Evolutionary conservation across 2,329 filamentous ascomycete species (phyloP).

Genomic region (Eutypa lata): DNA sequence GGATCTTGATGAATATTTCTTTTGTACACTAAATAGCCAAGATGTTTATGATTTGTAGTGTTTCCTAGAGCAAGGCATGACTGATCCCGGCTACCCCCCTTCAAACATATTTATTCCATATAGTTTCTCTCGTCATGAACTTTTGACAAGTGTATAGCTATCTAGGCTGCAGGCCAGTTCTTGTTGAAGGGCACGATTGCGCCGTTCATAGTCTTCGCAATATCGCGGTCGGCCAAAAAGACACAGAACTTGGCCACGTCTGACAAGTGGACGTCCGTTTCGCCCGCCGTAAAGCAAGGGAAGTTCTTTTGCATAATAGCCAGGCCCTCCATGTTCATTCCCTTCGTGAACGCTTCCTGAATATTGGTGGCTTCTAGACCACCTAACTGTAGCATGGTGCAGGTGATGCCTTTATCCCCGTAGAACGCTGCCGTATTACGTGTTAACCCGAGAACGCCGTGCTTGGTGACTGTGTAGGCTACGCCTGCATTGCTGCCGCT

Average conservation of each 20-base stretch:
- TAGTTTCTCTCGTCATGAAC: no score
- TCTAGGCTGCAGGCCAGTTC: constrained; percentile 8
- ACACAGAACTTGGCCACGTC: constrained; percentile 32
- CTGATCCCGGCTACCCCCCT: no score
- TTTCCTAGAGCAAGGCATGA: no score
- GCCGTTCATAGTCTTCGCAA: constrained; percentile 13
- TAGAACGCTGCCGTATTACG: constrained; percentile 58
- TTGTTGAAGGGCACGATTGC: constrained; percentile 13
- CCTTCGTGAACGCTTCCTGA: constrained; percentile 34
- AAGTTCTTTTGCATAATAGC: constrained; percentile 24
- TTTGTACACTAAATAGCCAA: no score
- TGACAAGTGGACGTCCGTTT: constrained; percentile 28
- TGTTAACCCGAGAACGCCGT: constrained; percentile 50
- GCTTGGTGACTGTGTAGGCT: constrained; percentile 45
- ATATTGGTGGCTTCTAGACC: constrained; percentile 54
- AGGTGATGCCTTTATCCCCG: constrained; percentile 48
- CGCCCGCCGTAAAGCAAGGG: constrained; percentile 24
- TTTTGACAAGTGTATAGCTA: no score
- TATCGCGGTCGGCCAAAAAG: constrained; percentile 12
- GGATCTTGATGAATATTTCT: no score
- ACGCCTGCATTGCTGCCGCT: constrained; percentile 30
- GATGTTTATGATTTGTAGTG: no score
- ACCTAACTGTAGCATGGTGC: constrained; percentile 47
- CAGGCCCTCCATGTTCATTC: constrained; percentile 29
- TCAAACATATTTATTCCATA: no score